Evolutionary conservation across 176 grass and related monocot species (phyloP), one percentile per base, ranked within the genome.

Genomic region (Dendrocalamus sinicus): DNA sequence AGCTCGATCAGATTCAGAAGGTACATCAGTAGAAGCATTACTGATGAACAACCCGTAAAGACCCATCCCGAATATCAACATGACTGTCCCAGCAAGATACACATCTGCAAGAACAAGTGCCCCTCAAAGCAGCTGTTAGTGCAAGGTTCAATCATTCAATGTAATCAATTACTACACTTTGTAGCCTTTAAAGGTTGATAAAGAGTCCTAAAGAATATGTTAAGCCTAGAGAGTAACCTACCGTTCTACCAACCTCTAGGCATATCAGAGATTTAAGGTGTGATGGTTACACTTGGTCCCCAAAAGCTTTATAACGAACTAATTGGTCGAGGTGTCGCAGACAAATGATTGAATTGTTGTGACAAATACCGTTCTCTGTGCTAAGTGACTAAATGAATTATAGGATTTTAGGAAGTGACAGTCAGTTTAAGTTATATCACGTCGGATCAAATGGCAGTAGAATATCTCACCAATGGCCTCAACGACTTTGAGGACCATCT

Each of bases 11-110:
- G 91, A 35, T 1, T 72, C 53, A 39, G 96, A 89, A 39, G 96
- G 81, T 52, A 89, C 24, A 17, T 75, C 88, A 55, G 71, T 70
- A 32, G 91, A 77, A 10, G 84, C 67, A 17, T 98, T 96, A 88
- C 96, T 98, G 79, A 98, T 94, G 88, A 98, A 98, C 44, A 96
- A 77, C 37, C 96, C 96, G 84, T 98, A 96, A 15, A 98, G 77
- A 40, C 96, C 96, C 96, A 98, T 98, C 9, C 90, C 93, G 11
- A 98, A 98, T n/a, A 98, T 98, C 43, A 98, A 73, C 96, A 98
- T 96, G 32, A 98, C 96, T 4, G 96, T 98, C 65, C 96, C 96
- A 81, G 93, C 96, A 68, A 98, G 92, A 70, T 98, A 98, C 30
- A 98, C 96, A 88, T 98, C 96, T 98, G 91, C 71, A 89, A 12